A percentile compares a stretch with the other conserved stretches of the same genome.
These are phyloP conservation scores for Apiospora saccharicola DNA, from an alignment of 2,329 filamentous ascomycete species.

Conservation along the genomic window DNA sequence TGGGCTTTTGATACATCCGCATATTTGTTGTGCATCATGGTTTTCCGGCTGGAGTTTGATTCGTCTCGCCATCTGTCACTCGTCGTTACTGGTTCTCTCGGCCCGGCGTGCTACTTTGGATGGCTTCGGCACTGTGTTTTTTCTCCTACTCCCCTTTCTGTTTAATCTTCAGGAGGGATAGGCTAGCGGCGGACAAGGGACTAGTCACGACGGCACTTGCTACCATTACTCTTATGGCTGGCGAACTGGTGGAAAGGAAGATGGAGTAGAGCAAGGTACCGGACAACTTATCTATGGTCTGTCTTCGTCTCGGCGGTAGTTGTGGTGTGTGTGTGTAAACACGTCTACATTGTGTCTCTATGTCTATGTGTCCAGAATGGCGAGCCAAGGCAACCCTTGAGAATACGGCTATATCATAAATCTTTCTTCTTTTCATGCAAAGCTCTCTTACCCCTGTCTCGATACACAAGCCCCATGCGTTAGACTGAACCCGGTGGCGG, in stretches of 20 bases:
- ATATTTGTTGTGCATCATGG: constrained; percentile 42
- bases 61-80: constrained; percentile 40
- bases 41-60: constrained; percentile 45
- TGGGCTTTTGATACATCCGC: constrained; percentile 40
- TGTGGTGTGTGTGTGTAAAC: constrained; percentile 39
- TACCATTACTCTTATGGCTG: constrained; percentile 33
- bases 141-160: constrained; percentile 28
- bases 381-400: constrained; percentile 39
- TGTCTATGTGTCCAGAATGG: constrained; percentile 47
- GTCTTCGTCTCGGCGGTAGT: constrained; percentile 21
- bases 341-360: constrained; percentile 40
- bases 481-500: constrained; percentile 40
- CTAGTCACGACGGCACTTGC: constrained; percentile 22
- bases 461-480: constrained; percentile 40
- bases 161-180: constrained; percentile 26
- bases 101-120: constrained; percentile 30
- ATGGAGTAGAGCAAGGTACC: constrained; percentile 29
- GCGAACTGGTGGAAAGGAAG: constrained; percentile 35
- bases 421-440: constrained; percentile 50
- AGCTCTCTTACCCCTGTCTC: constrained; percentile 39
- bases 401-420: constrained; percentile 56
- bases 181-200: constrained; percentile 19
- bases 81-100: constrained; percentile 26
- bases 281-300: constrained; percentile 22
- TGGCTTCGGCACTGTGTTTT: constrained; percentile 26